A percentile compares a stretch with the other conserved stretches of the same genome.
These are phyloP conservation scores for Candida taoyuanica DNA, from an alignment of 805 yeast species.

Conservation along the genomic window DNA sequence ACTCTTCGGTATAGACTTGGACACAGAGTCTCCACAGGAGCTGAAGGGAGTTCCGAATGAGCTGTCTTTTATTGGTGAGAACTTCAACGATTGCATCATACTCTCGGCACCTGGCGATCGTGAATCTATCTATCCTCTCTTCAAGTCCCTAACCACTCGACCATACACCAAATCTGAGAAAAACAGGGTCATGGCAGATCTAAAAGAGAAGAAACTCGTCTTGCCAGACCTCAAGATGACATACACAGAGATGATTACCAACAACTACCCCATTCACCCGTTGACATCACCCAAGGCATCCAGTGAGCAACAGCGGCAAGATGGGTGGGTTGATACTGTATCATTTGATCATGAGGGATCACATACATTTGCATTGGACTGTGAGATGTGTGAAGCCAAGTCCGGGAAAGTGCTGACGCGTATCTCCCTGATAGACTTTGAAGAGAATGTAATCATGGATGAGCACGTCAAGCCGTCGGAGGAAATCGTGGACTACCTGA, in stretches of 20 bases:
- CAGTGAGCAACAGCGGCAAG: conserved; percentile 1
- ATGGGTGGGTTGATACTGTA: conserved; percentile 52
- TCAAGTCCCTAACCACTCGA: conserved; percentile 50
- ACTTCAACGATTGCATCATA: conserved; percentile 44
- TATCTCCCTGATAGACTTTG: conserved; percentile 65
- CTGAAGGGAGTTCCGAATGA: background rate
- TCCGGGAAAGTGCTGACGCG: conserved; percentile 68
- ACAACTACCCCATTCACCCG: conserved; percentile 62
- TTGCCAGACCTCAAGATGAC: conserved; percentile 51
- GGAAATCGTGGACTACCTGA: conserved; percentile 73
- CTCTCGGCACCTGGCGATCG: conserved; percentile 63
- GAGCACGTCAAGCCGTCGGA: conserved; percentile 73
- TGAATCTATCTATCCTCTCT: conserved; percentile 48
- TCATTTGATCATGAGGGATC: conserved; percentile 53
- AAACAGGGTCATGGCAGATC: conserved; percentile 30
- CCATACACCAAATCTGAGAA: conserved; percentile 56
- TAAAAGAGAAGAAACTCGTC: conserved; percentile 33
- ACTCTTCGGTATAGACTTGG: conserved; percentile 26
- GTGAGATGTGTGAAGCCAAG: conserved; percentile 82
- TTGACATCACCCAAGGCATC: conserved; percentile 19
- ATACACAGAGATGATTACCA: conserved; percentile 40
- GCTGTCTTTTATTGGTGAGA: conserved; percentile 9
- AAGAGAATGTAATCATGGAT: conserved; percentile 59
- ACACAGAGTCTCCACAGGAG: background rate
- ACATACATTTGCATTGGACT: conserved; percentile 76